phyloP scores from a whole-genome alignment of 306 rosid species.

The Oxytropis ochrocephala region DNA sequence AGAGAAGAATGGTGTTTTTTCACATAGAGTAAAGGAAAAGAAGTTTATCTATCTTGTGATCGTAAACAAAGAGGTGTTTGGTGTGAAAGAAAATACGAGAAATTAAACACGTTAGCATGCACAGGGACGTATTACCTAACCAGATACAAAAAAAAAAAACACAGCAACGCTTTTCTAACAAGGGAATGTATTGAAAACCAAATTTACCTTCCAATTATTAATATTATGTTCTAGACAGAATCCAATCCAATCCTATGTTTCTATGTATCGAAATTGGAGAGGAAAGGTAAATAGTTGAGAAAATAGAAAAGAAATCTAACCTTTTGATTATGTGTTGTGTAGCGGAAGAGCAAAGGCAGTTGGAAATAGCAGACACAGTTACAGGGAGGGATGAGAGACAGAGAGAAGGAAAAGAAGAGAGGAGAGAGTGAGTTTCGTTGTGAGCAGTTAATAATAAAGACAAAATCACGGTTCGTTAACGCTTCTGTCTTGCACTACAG shows the following conservation, averaged over 20 bases:
- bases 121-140: not conserved
- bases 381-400: not conserved
- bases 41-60: too few species aligned
- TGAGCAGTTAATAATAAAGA: not conserved
- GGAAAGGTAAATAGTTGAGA: not conserved
- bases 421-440: slow-evolving; percentile 13
- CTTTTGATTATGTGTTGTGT: not conserved
- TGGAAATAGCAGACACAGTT: not conserved
- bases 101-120: not conserved
- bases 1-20: not conserved
- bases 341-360: not conserved
- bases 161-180: not conserved
- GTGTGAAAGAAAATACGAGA: not conserved
- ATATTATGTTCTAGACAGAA: not conserved
- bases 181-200: slow-evolving; percentile 3
- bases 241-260: not conserved
- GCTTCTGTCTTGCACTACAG: not conserved
- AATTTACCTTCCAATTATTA: not conserved
- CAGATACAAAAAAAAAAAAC: not conserved
- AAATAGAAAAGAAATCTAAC: not conserved
- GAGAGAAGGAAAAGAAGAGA: not conserved
- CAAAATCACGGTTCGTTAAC: slow-evolving; percentile 24
- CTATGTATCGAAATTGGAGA: too few species aligned
- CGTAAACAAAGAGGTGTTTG: not conserved
- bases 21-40: too few species aligned